phyloP scores from a whole-genome alignment of 352 stramenopile species.

The Sclerospora graminicola region DNA sequence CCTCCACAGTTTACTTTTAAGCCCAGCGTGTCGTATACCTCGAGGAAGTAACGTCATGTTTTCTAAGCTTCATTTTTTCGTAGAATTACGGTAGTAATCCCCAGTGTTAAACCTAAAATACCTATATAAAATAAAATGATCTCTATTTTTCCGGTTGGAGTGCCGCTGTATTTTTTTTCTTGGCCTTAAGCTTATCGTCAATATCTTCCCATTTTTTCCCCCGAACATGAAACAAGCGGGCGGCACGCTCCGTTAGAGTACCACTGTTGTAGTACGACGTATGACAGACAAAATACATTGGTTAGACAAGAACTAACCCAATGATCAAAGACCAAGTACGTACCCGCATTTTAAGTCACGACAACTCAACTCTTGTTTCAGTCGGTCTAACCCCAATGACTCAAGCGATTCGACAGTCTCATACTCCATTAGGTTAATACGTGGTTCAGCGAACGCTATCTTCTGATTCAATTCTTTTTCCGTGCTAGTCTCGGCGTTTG shows the following conservation, averaged over 20 bases:
- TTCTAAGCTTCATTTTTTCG: constrained; percentile 4
- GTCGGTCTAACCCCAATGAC: constrained; percentile 76
- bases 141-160: too few relatives aligned
- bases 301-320: neutral
- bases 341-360: constrained; percentile 95
- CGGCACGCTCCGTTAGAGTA: constrained; percentile 84
- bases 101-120: too few relatives aligned
- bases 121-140: too few relatives aligned
- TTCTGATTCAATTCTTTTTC: constrained; percentile 9
- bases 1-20: constrained; percentile 49
- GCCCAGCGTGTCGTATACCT: constrained; percentile 72
- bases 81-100: too few relatives aligned
- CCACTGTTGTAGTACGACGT: constrained; percentile 38
- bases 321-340: constrained; percentile 3
- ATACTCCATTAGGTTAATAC: constrained; percentile 46
- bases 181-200: constrained; percentile 61
- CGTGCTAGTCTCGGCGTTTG: constrained; percentile 2
- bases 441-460: constrained; percentile 3
- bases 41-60: constrained; percentile 38
- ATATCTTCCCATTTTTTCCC: constrained; percentile 89
- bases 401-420: constrained; percentile 62
- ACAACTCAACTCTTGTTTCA: constrained; percentile 89
- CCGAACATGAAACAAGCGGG: constrained; percentile 88
- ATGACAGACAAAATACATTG: constrained; percentile 4
- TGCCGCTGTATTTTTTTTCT: constrained; percentile 16